Percentiles rank a stretch among this genome's conserved stretches.
These are phyloP conservation scores for Stagonosporopsis chrysanthemi DNA, from an alignment of 2,329 filamentous ascomycete genomes.

Conservation along the genomic window DNA sequence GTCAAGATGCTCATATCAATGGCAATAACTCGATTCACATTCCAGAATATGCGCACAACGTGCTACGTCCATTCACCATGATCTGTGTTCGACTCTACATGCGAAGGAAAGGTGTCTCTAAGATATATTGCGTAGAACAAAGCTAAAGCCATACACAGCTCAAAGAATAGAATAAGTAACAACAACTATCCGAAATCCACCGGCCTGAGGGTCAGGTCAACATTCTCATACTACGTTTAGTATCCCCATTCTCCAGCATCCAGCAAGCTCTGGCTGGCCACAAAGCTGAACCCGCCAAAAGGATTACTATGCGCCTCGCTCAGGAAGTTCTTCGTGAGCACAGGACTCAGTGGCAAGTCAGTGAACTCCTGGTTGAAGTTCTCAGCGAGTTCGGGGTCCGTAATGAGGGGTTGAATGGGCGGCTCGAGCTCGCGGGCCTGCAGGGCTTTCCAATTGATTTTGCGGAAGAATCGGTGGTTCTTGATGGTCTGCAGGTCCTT, in stretches of 20 bases:
- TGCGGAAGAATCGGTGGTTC: constrained; percentile 94
- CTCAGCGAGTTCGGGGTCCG: constrained; percentile 93
- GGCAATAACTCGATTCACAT: background rate
- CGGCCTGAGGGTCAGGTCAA: background rate
- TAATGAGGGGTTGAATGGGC: constrained; percentile 92
- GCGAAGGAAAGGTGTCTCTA: background rate
- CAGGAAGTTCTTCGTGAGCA: constrained; percentile 49
- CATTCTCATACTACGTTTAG: constrained; percentile 21
- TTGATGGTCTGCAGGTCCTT: constrained; percentile 88
- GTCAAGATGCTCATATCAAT: background rate
- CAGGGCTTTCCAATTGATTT: constrained; percentile 92
- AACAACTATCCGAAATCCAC: background rate
- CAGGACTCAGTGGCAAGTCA: constrained; percentile 78
- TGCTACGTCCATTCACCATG: background rate
- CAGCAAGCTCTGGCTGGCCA: constrained; percentile 60
- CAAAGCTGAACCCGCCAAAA: constrained; percentile 63
- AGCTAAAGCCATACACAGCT: background rate
- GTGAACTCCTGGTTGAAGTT: constrained; percentile 97
- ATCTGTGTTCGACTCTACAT: background rate
- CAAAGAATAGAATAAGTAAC: background rate
- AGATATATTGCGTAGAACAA: background rate
- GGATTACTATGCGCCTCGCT: constrained; percentile 53
- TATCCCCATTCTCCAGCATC: constrained; percentile 48
- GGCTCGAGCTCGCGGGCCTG: constrained; percentile 82
- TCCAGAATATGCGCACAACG: background rate